Percentiles rank a stretch among this genome's conserved stretches.
Evolutionary conservation across 257 asterid species (phyloP).

Genomic region (Nicotiana undulata): DNA sequence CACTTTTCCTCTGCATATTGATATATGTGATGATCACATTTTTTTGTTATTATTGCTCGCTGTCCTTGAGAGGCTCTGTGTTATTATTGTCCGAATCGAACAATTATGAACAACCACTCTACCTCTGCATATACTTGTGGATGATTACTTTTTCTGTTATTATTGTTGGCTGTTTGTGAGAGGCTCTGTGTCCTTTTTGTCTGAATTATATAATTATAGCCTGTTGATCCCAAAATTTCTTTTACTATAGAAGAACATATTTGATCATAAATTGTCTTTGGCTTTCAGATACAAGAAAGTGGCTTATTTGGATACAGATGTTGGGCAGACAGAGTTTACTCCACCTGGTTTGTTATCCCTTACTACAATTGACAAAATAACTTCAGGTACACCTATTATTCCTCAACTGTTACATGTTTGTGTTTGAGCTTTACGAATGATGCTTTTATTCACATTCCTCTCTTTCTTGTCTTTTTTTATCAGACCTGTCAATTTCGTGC

Average conservation of each 20-base stretch:
- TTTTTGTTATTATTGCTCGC: background rate
- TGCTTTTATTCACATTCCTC: slow-evolving; percentile 7
- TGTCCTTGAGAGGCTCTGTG: background rate
- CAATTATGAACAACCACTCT: background rate
- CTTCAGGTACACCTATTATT: slow-evolving; percentile 39
- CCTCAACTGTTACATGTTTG: background rate
- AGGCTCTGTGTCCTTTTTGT: background rate
- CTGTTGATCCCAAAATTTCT: background rate
- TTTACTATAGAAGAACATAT: background rate
- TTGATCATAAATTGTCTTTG: background rate
- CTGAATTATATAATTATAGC: background rate
- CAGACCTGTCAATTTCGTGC: slow-evolving; percentile 77
- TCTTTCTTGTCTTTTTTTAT: slow-evolving; percentile 10
- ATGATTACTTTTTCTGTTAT: background rate
- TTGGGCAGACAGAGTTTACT: slow-evolving; percentile 94
- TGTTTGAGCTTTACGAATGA: background rate
- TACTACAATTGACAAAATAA: slow-evolving; percentile 58
- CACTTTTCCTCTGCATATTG: background rate
- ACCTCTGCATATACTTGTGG: background rate
- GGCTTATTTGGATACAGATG: slow-evolving; percentile 95
- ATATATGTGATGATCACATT: background rate
- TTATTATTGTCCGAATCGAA: background rate
- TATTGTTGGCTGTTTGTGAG: background rate
- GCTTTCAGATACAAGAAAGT: slow-evolving; percentile 65
- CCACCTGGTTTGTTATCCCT: slow-evolving; percentile 86